These are phyloP conservation scores for Paracorniculantispora psalliotae DNA, from an alignment of 2,329 filamentous ascomycete species.

Conservation along the genomic window DNA sequence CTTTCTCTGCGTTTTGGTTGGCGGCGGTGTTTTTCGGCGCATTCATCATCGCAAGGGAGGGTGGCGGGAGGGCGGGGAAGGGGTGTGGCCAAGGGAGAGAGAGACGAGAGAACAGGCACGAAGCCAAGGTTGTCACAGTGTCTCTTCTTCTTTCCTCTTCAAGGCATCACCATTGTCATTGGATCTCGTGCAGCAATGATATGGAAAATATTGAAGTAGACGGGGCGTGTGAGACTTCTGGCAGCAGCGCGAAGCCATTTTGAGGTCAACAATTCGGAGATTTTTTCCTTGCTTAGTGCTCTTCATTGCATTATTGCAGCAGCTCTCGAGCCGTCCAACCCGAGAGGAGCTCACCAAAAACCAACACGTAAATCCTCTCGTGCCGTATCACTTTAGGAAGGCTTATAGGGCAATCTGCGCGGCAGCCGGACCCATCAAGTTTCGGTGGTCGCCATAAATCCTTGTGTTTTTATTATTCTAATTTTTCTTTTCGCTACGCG, in stretches of 20 bases:
- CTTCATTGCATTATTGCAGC: not conserved
- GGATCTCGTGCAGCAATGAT: not conserved
- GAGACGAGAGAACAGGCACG: not conserved
- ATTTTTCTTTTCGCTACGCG: not conserved
- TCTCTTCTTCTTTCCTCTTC: not conserved
- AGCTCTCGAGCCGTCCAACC: not conserved
- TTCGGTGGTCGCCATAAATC: too few species aligned
- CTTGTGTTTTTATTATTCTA: not conserved
- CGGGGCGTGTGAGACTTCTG: not conserved
- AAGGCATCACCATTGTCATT: not conserved
- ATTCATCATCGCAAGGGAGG: not conserved
- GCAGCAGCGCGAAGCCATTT: not conserved
- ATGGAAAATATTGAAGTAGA: not conserved
- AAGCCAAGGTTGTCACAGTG: not conserved
- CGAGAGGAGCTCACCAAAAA: not conserved
- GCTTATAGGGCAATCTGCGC: too few species aligned
- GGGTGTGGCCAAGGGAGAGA: constrained; percentile 1
- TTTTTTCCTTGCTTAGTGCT: not conserved
- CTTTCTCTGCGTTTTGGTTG: not conserved
- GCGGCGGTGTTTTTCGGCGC: constrained; percentile 1
- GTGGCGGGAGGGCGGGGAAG: not conserved
- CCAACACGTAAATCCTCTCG: too few species aligned
- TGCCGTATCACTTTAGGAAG: too few species aligned
- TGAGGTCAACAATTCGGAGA: not conserved
- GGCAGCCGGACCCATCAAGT: too few species aligned